Conservation (phyloP, 2,329 filamentous ascomycete genomes). For the Aspergillus transmontanensis region DNA sequence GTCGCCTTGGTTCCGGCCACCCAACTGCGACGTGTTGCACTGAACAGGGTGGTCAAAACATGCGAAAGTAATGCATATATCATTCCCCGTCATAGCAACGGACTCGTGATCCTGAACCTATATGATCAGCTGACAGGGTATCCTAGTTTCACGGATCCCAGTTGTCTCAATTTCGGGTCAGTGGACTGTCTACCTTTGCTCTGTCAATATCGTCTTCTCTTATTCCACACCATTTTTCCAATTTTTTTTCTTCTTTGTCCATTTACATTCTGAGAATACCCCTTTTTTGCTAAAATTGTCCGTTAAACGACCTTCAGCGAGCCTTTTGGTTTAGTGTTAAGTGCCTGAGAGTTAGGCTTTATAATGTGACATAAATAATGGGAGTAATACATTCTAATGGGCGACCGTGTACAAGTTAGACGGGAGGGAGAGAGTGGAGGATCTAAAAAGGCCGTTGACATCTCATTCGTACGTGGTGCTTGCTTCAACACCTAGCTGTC, state of each 20-base stretch:
- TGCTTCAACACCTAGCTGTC: background rate
- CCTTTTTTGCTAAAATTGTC: conserved; percentile 33
- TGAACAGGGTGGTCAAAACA: background rate
- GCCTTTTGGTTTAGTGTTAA: conserved; percentile 24
- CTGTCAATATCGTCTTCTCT: conserved; percentile 28
- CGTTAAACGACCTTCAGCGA: conserved; percentile 31
- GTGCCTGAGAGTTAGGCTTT: conserved; percentile 17
- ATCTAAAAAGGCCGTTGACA: background rate
- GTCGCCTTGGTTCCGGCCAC: background rate
- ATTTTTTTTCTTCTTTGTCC: conserved; percentile 4
- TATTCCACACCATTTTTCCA: conserved; percentile 13
- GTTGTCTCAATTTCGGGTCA: background rate
- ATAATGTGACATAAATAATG: conserved; percentile 10
- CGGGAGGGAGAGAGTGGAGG: too few species aligned
- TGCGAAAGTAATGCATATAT: background rate
- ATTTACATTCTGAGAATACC: conserved; percentile 37
- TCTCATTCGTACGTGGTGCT: background rate
- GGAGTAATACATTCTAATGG: background rate
- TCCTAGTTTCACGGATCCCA: background rate
- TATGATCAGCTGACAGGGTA: background rate
- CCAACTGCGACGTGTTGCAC: background rate
- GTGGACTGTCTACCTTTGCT: conserved; percentile 6
- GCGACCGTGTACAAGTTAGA: too few species aligned
- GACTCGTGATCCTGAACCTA: background rate
- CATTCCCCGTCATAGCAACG: background rate